These are phyloP conservation scores for Tetragonia tetragonoides DNA, from an alignment of 148 eudicot genomes.

Conservation along the genomic window DNA sequence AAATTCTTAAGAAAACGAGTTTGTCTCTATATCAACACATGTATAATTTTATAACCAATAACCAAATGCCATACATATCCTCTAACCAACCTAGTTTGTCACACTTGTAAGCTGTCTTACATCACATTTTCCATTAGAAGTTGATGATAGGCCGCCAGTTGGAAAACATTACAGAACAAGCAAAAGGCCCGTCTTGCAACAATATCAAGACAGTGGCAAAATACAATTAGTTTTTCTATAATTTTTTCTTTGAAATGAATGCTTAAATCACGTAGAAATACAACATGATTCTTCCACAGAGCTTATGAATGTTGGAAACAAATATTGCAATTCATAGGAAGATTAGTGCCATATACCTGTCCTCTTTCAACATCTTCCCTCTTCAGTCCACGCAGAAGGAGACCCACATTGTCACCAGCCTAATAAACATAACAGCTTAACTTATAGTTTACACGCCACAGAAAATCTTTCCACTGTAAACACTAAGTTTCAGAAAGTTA, in stretches of 20 bases:
- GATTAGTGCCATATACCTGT: conserved; percentile 36
- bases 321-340: neutral
- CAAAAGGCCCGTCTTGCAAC: neutral
- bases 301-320: neutral
- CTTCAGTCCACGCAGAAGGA: conserved; percentile 88
- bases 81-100: neutral
- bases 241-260: neutral
- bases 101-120: neutral
- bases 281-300: neutral
- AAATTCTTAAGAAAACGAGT: neutral
- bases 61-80: neutral
- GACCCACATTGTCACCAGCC: conserved; percentile 99
- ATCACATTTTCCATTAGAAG: neutral
- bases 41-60: neutral
- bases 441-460: conserved; percentile 8
- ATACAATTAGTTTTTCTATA: neutral
- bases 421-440: conserved; percentile 24
- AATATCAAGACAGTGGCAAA: neutral
- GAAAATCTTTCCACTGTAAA: neutral
- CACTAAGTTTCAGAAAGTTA: conserved; percentile 29
- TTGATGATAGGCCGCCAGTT: neutral
- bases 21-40: neutral
- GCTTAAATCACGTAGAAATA: neutral
- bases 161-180: neutral
- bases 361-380: conserved; percentile 61